Evolutionary conservation across 306 rosid genomes (phyloP).

Genomic region (Trifolium fragiferum): DNA sequence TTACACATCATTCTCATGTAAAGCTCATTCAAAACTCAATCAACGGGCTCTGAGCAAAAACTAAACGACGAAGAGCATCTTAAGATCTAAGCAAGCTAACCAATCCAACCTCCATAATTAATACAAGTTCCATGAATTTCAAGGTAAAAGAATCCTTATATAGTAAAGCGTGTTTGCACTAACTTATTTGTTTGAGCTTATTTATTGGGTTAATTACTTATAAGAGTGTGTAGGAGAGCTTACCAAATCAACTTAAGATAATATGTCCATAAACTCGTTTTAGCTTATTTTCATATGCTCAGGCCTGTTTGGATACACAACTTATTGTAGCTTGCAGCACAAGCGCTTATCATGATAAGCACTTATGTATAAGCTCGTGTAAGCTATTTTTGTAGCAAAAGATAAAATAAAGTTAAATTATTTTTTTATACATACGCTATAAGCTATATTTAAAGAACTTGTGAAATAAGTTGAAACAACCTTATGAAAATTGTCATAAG

Average conservation of each 20-base stretch:
- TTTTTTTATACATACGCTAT: too few relatives aligned
- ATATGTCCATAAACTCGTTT: too few relatives aligned
- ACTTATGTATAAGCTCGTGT: too few relatives aligned
- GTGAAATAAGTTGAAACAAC: too few relatives aligned
- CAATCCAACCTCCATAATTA: not conserved
- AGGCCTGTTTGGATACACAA: too few relatives aligned
- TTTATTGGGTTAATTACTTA: not conserved
- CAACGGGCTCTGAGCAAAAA: not conserved
- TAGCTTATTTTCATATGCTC: not conserved
- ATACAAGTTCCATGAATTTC: conserved; percentile 17
- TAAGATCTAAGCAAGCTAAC: conserved; percentile 22
- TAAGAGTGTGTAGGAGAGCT: not conserved
- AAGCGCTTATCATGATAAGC: too few relatives aligned
- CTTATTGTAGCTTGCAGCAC: too few relatives aligned
- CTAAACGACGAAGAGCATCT: not conserved
- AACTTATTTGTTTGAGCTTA: not conserved
- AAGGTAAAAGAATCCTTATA: not conserved
- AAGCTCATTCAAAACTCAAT: conserved; percentile 15
- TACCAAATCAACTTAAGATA: not conserved
- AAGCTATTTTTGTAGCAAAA: too few relatives aligned
- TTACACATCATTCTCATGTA: conserved; percentile 14
- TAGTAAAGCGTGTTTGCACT: not conserved
- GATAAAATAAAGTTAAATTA: too few relatives aligned
- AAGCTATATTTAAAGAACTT: too few relatives aligned
- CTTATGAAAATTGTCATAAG: too few relatives aligned